Evolutionary conservation across 139 green algal species (phyloP).

Genomic region (Tetradesmus obliquus): DNA sequence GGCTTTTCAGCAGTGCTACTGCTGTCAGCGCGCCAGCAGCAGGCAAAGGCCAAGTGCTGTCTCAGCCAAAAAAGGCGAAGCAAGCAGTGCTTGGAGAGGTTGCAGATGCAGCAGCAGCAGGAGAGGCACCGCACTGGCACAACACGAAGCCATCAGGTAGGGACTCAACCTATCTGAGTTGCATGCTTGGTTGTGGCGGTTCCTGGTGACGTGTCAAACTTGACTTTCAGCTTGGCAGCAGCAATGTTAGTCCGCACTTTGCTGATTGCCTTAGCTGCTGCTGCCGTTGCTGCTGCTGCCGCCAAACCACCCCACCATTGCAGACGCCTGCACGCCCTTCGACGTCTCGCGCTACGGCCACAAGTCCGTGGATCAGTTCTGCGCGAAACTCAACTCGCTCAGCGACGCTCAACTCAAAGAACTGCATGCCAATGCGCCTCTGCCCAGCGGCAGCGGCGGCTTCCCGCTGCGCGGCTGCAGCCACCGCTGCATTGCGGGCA

Average conservation of each 20-base stretch:
- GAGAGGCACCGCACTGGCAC: not conserved
- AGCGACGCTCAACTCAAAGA: not conserved
- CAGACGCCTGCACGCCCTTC: slow-evolving; percentile 20
- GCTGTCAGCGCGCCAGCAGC: not conserved
- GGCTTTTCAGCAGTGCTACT: not conserved
- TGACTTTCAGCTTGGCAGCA: too few species aligned
- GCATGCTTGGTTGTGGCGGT: too few species aligned
- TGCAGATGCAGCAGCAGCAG: not conserved
- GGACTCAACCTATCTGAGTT: too few species aligned
- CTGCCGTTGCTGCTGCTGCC: not conserved
- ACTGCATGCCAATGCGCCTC: not conserved
- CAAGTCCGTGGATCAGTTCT: not conserved
- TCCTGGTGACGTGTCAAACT: too few species aligned
- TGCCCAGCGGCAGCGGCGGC: not conserved
- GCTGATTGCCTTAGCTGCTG: too few species aligned
- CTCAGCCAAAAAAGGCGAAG: not conserved
- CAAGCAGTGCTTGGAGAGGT: not conserved
- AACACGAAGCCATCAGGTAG: not conserved
- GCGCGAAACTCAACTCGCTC: slow-evolving; percentile 1
- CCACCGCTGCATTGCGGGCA: not conserved
- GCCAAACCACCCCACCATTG: too few species aligned
- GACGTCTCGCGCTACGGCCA: not conserved
- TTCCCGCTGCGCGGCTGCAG: slow-evolving; percentile 12
- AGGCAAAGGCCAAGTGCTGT: not conserved
- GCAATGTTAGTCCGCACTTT: too few species aligned